Base-by-base conservation (phyloP, 108 stramenopile genomes). In the Stephanodiscus triporus region DNA sequence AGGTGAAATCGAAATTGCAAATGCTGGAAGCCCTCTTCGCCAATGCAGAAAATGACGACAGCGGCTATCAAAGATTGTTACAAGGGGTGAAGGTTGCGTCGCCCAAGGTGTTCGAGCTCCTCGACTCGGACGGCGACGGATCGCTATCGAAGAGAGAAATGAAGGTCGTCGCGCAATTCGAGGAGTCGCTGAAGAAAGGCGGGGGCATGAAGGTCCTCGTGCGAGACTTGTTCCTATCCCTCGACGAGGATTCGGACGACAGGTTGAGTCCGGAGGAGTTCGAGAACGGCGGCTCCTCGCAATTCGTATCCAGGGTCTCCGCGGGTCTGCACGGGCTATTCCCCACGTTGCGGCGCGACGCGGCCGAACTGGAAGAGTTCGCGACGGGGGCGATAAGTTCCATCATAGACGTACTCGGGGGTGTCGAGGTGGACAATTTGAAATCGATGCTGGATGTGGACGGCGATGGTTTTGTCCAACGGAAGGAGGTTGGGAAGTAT, bases 401-500 rank as follows among this genome's bases (percentile, higher is more conserved):
- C 42, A 40, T 76, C 54, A 34, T 34, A 2, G 5, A 34, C 32
- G 32, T 34, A 2, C 32, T 34, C 5, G 73, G 73, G 11, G 75
- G 67, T 5, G 13, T 10, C 2, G 23, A 34, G 37, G 2, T 68
- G 0, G 68, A 68, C n/a, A 51, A 76, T 11, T 36, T 24, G 50
- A 64, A 63, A 48, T 59, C 67, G 16, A 76, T 76, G 68, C 27
- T 76, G 16, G 75, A 76, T 30, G 75, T 68, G 8, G 62, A 76
- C 63, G 68, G 30, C 11, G 75, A 76, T 68, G 75, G 75, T 13
- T 68, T 30, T 27, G 68, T 76, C 37, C 36, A 37, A 0, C 32
- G 68, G 17, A 69, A 69, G 68, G 75, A 76, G 27, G 75, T 76
- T 1, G 75, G 68, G 32, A 68, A 76, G 22, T 57, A 55, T 63